These are phyloP conservation scores for Saccharomycopsis fodiens DNA, from an alignment of 805 yeast genomes.

Conservation along the genomic window DNA sequence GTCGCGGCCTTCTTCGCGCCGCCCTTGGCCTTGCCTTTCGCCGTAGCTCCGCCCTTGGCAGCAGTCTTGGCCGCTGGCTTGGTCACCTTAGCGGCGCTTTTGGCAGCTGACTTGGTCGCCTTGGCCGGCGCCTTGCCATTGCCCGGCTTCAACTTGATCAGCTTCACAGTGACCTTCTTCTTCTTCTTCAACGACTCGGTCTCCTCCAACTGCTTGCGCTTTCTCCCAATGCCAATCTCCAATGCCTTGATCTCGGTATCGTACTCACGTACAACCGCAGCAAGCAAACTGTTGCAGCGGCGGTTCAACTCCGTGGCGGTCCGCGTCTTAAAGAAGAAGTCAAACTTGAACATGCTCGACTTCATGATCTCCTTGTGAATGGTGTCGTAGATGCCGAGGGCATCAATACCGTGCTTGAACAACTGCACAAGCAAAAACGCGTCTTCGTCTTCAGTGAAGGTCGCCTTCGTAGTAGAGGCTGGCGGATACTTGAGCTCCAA, in stretches of 20 bases:
- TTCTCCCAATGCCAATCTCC: conserved; percentile 4
- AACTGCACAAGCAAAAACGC: conserved; percentile 75
- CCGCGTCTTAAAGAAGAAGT: conserved; percentile 79
- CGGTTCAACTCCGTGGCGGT: conserved; percentile 71
- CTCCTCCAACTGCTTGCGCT: conserved; percentile 9
- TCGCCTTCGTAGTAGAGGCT: conserved; percentile 52
- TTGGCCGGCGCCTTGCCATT: background rate
- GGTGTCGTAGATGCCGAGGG: conserved; percentile 69
- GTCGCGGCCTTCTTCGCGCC: conserved; percentile 12
- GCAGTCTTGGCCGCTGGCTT: background rate
- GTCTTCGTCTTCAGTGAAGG: conserved; percentile 85
- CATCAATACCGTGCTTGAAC: conserved; percentile 73
- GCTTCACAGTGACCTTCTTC: background rate
- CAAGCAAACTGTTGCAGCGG: conserved; percentile 71
- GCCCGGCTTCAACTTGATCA: background rate
- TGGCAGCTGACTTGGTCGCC: background rate
- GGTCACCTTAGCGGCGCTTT: no score
- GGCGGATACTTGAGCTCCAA: conserved; percentile 67
- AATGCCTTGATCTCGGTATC: conserved; percentile 27
- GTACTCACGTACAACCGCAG: conserved; percentile 66
- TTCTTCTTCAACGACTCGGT: background rate
- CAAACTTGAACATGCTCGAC: conserved; percentile 75
- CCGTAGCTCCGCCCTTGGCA: background rate
- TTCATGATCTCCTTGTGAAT: conserved; percentile 68
- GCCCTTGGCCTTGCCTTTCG: background rate